Evolutionary conservation across 2,329 filamentous ascomycete species (phyloP).

Genomic region (Zelopaecilomyces penicillatus): DNA sequence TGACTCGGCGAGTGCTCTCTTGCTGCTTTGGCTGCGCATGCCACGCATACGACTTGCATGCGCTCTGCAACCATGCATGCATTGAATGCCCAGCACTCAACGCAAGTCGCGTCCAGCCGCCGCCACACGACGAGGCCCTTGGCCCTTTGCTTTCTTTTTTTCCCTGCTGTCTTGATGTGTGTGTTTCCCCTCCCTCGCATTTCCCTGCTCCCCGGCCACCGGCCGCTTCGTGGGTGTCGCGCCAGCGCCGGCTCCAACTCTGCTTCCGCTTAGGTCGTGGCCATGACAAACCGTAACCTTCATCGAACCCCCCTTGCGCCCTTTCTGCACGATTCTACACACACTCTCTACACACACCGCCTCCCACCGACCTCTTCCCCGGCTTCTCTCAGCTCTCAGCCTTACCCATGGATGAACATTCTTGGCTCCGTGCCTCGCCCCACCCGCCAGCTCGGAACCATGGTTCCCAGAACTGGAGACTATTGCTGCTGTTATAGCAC

Average conservation of each 20-base stretch:
- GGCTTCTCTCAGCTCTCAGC: too few species aligned
- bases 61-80: conserved; percentile 4
- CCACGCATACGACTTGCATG: conserved; percentile 8
- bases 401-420: too few species aligned
- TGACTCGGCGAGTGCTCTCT: not conserved
- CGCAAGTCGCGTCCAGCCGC: not conserved
- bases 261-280: not conserved
- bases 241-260: not conserved
- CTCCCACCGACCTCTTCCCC: too few species aligned
- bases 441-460: not conserved
- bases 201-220: not conserved
- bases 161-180: not conserved
- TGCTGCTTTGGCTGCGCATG: not conserved
- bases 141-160: not conserved
- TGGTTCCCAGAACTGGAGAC: not conserved
- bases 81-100: not conserved
- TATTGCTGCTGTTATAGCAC: not conserved
- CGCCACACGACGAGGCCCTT: not conserved
- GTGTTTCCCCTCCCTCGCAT: not conserved
- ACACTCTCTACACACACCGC: too few species aligned
- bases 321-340: too few species aligned
- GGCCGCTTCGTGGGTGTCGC: not conserved
- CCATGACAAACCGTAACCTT: too few species aligned
- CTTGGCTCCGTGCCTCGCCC: too few species aligned
- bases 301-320: too few species aligned